These are phyloP conservation scores for Fraxinus xanthoxyloides DNA, from an alignment of 305 asterid species.

Conservation along the genomic window DNA sequence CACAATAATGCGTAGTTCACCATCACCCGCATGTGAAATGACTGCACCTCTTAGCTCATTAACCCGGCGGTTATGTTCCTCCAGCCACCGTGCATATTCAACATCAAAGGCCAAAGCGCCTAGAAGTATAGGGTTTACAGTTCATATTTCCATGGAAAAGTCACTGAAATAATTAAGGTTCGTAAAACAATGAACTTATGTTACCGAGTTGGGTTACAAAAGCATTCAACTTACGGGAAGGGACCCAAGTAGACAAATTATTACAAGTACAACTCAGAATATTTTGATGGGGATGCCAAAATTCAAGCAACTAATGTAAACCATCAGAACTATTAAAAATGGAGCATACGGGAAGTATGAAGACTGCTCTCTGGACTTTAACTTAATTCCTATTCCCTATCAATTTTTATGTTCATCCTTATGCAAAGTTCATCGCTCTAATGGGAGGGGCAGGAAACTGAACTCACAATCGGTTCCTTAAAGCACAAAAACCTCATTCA, in stretches of 20 bases:
- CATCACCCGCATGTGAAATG: constrained; percentile 67
- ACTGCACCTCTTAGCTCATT: constrained; percentile 76
- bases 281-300: background rate
- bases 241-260: constrained; percentile 20
- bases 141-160: constrained; percentile 34
- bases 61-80: constrained; percentile 61
- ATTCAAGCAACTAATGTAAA: constrained; percentile 9
- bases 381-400: background rate
- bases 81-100: constrained; percentile 74
- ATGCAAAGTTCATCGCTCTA: background rate
- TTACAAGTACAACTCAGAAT: background rate
- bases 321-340: background rate
- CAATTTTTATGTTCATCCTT: constrained; percentile 5
- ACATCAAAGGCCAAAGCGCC: constrained; percentile 74
- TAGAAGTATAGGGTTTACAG: constrained; percentile 34
- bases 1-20: constrained; percentile 64
- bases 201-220: constrained; percentile 15
- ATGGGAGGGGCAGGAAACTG: background rate
- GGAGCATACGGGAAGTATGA: background rate
- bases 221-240: constrained; percentile 13
- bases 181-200: background rate
- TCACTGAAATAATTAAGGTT: constrained; percentile 11
- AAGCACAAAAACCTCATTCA: constrained; percentile 11
- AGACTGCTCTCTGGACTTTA: background rate
- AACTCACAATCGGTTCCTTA: background rate